Base-by-base conservation (phyloP, 75 land plant genomes). In the Cupressus sempervirens region DNA sequence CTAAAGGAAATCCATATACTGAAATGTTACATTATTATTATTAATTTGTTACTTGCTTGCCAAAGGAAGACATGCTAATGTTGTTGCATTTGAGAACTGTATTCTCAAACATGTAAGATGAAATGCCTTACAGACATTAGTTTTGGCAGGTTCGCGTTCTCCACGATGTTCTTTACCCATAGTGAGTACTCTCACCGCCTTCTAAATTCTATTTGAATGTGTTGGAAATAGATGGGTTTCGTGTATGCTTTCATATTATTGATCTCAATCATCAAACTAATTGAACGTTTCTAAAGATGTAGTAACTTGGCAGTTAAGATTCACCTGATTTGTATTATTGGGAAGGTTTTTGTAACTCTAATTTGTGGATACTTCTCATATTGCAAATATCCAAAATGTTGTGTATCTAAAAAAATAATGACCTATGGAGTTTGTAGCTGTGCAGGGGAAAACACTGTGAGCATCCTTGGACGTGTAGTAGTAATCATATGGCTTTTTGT, bases 401-500 rank as follows among this genome's bases (percentile, higher is more conserved):
- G n/a, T n/a, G n/a, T n/a, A n/a, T 29, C 26, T 23, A 20, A 26
- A 10, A 79, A 43, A 8, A 10, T 45, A 43, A 7, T 79, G 30
- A 29, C 11, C 16, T 20, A 53, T 52, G n/a, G 58, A 30, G n/a
- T 79, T 79, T 20, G 10, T 48, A 43, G n/a, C n/a, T n/a, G n/a
- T n/a, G n/a, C 91, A 96, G 98, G 91, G 89, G 97, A 95, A 86
- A 90, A 92, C 11, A 90, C 88, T 40, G 88, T 90, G 62, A 96
- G 97, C 89, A 89, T 88, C 26, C 86, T 96, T 38, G 98, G 97
- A 43, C 92, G 98, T 36, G 76, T 89, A 20, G 95, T 95, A 53
- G 90, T 96, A 1, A 85, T 96, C 77, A 92, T 95, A 67, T 96
- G 98, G 98, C 90, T 96, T 13, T 96, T 96, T 89, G 98, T 95